phyloP scores from a whole-genome alignment of 2,329 filamentous ascomycete species.

The Nigrograna mackinnonii region DNA sequence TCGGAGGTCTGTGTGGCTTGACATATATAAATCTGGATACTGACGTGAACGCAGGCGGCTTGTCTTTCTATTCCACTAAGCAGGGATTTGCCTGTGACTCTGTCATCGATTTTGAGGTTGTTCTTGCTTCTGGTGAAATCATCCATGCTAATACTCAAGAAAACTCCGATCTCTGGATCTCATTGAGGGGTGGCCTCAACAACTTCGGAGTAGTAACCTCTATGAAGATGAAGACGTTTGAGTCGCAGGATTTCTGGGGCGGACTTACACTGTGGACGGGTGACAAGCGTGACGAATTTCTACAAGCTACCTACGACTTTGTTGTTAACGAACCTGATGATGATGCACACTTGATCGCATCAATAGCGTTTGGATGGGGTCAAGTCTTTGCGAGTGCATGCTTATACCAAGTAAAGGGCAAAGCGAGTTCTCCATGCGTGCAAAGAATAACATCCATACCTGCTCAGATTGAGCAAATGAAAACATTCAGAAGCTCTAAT shows the following conservation, averaged over 20 bases:
- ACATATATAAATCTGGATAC: not conserved
- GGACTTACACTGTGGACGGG: too few species aligned
- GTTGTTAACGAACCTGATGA: too few species aligned
- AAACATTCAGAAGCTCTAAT: too few species aligned
- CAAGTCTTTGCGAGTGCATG: too few species aligned
- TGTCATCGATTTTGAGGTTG: not conserved
- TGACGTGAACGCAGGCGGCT: conserved; percentile 7
- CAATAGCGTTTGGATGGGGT: too few species aligned
- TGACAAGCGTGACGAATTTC: too few species aligned
- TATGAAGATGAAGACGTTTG: conserved; percentile 21
- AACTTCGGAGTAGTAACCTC: conserved; percentile 34
- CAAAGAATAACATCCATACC: too few species aligned
- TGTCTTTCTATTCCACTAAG: not conserved
- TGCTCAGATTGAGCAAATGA: too few species aligned
- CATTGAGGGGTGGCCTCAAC: conserved; percentile 25
- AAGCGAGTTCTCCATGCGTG: too few species aligned
- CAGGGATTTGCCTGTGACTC: not conserved
- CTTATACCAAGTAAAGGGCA: too few species aligned
- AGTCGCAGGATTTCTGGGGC: conserved; percentile 33
- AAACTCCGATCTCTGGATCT: conserved; percentile 22
- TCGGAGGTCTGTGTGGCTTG: conserved; percentile 27
- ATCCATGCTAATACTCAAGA: not conserved
- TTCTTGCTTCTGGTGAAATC: conserved; percentile 29
- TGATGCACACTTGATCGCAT: too few species aligned
- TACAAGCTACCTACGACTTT: too few species aligned